Percentiles rank a stretch among this genome's conserved stretches.
These are phyloP conservation scores for Starmerella stellata DNA, from an alignment of 805 yeast genomes.

Conservation along the genomic window DNA sequence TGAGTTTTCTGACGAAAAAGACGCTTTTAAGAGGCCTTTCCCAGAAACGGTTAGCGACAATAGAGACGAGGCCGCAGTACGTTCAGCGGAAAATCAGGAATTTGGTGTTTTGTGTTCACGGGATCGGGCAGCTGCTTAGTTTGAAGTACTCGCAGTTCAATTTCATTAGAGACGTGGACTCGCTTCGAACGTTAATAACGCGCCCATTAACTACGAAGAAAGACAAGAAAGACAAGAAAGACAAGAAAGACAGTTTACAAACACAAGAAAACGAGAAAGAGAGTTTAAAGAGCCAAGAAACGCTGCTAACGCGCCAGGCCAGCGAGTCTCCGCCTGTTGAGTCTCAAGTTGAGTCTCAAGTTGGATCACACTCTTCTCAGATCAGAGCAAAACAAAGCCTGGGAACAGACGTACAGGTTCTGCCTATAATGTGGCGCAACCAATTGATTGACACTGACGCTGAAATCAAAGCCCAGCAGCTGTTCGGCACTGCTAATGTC, in stretches of 20 bases:
- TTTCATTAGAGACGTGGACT: constrained; percentile 69
- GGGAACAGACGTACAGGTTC: constrained; percentile 47
- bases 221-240: not conserved
- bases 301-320: not conserved
- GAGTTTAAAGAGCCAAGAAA: no score
- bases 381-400: not conserved
- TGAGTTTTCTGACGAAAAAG: not conserved
- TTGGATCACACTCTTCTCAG: not conserved
- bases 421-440: constrained; percentile 88
- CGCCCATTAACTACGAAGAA: not conserved
- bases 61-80: constrained; percentile 3
- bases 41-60: not conserved
- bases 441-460: constrained; percentile 6
- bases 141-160: constrained; percentile 60
- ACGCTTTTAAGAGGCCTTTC: not conserved
- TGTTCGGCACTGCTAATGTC: constrained; percentile 27
- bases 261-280: no score
- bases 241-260: no score
- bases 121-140: constrained; percentile 82
- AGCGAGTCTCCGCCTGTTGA: not conserved
- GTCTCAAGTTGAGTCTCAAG: not conserved
- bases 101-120: constrained; percentile 77
- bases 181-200: constrained; percentile 24
- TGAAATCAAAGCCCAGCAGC: constrained; percentile 11
- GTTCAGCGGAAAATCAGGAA: constrained; percentile 25